phyloP scores from a whole-genome alignment of 2,329 filamentous ascomycete genomes.

The Pestalotiopsis sp. region DNA sequence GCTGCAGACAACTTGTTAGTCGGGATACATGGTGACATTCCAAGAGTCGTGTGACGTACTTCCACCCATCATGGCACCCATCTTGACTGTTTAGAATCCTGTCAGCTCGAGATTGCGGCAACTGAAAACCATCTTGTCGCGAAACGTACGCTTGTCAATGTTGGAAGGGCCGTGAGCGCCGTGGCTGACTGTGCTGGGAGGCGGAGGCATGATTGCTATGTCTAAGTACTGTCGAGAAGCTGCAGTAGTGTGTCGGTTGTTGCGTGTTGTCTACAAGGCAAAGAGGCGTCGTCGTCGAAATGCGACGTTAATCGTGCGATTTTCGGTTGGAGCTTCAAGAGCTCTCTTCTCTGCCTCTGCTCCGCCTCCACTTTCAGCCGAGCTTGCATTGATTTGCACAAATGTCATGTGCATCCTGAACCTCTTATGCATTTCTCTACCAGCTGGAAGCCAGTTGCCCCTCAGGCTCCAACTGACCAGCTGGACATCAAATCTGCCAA shows the following conservation, averaged over 20 bases:
- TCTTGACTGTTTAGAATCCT: slow-evolving; percentile 68
- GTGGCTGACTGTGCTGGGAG: slow-evolving; percentile 38
- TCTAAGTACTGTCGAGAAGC: neutral
- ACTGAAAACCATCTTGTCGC: neutral
- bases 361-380: neutral
- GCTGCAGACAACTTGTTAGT: slow-evolving; percentile 54
- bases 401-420: neutral
- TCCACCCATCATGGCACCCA: slow-evolving; percentile 98
- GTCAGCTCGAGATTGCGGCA: slow-evolving; percentile 23
- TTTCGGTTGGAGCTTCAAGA: neutral
- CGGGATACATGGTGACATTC: neutral
- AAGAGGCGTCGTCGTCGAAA: neutral
- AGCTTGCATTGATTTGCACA: neutral
- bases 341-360: neutral
- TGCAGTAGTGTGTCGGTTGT: neutral
- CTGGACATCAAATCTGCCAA: neutral
- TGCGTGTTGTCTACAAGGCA: neutral
- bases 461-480: neutral
- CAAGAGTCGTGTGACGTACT: slow-evolving; percentile 61
- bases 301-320: neutral
- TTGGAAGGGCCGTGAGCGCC: slow-evolving; percentile 61
- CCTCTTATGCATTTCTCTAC: neutral
- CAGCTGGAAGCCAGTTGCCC: neutral
- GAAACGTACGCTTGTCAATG: slow-evolving; percentile 66
- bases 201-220: slow-evolving; percentile 48